These are phyloP conservation scores for Cajanus cajan DNA, from an alignment of 306 rosid species.

Conservation along the genomic window DNA sequence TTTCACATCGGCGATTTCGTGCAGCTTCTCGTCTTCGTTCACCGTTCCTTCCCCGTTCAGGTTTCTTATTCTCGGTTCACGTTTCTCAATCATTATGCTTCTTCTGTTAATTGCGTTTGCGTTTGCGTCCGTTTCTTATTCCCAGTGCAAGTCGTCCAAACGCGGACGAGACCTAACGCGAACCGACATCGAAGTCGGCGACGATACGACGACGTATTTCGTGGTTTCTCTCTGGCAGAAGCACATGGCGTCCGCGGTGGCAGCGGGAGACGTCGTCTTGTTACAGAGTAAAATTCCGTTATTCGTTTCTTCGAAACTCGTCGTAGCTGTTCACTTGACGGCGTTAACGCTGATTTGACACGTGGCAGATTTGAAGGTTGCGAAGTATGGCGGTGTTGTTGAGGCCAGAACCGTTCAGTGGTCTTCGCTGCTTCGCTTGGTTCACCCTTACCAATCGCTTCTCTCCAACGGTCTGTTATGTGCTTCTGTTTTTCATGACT, in stretches of 20 bases:
- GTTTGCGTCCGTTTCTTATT: neutral
- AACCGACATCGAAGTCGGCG: slow-evolving; percentile 79
- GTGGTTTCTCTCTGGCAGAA: slow-evolving; percentile 70
- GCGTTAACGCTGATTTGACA: neutral
- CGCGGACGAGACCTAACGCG: slow-evolving; percentile 49
- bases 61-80: slow-evolving; percentile 32
- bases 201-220: slow-evolving; percentile 68
- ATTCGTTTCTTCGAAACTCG: neutral
- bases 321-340: neutral
- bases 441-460: slow-evolving; percentile 58
- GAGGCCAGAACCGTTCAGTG: slow-evolving; percentile 74
- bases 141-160: slow-evolving; percentile 56
- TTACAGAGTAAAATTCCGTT: slow-evolving; percentile 50
- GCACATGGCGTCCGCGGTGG: slow-evolving; percentile 46
- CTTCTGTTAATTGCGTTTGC: neutral
- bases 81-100: neutral
- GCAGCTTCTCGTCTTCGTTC: slow-evolving; percentile 78
- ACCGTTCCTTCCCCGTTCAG: slow-evolving; percentile 62
- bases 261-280: slow-evolving; percentile 58
- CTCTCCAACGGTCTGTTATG: slow-evolving; percentile 53
- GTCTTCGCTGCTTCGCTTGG: slow-evolving; percentile 59
- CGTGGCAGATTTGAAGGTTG: slow-evolving; percentile 64
- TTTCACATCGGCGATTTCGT: slow-evolving; percentile 67
- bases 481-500: neutral
- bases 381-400: slow-evolving; percentile 53